Conservation (phyloP, 2,329 filamentous ascomycete genomes). For the Purpureocillium lavendulum region DNA sequence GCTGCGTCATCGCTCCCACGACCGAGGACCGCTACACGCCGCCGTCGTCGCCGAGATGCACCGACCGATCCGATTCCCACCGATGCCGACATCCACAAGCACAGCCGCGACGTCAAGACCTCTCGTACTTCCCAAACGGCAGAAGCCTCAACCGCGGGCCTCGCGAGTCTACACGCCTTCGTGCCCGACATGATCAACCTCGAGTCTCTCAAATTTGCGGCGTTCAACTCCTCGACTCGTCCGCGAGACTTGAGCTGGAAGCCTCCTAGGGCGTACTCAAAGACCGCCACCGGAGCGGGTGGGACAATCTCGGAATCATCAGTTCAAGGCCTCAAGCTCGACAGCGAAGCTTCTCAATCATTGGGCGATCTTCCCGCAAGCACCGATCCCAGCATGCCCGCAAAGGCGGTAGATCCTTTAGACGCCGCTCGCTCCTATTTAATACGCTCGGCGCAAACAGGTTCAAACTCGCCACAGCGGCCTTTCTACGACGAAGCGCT, state of each 20-base stretch:
- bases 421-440: slow-evolving; percentile 3
- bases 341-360: background rate
- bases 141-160: background rate
- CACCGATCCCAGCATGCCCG: background rate
- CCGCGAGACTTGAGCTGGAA: slow-evolving; percentile 1
- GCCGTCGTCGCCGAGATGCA: slow-evolving; percentile 17
- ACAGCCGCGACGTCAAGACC: background rate
- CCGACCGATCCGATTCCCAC: background rate
- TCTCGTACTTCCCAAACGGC: background rate
- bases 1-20: slow-evolving; percentile 7
- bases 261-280: background rate
- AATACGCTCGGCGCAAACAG: background rate
- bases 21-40: slow-evolving; percentile 18
- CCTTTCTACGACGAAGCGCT: slow-evolving; percentile 6
- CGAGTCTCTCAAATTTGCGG: background rate
- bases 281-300: background rate
- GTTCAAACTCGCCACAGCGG: background rate
- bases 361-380: background rate
- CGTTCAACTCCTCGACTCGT: background rate
- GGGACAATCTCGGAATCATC: background rate
- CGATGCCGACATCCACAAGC: background rate
- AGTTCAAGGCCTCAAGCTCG: too few relatives aligned
- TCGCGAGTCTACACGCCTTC: background rate
- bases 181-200: slow-evolving; percentile 3
- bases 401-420: background rate